Base-by-base conservation (phyloP, 2,329 filamentous ascomycete species). In the Fusarium sp. region DNA sequence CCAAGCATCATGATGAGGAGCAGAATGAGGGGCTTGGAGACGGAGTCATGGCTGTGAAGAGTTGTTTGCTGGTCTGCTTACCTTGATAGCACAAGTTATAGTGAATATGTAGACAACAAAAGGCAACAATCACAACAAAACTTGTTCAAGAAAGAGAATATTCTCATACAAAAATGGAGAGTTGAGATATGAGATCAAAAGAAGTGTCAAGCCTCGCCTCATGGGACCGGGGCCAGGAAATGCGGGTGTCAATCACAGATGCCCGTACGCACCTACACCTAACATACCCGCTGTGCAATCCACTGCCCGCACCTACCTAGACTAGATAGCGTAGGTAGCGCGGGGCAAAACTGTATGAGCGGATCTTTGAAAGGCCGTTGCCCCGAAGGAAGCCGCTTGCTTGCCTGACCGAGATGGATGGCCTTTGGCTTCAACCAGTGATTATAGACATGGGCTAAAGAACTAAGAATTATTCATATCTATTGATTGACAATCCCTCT, bases 331-430 rank as follows among this genome's bases (percentile, higher is more conserved):
- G 56, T 55, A 62, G 56, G 56, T 55, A 62, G 53, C 52, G 59
- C 51, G 63, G 62, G 58, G 65, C 59, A 70, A 34, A 28, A 26
- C 25, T 25, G 18, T 13, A 25, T 49, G 25, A 48, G 67, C 73
- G 73, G 73, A 74, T 75, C 62, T 75, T 72, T 62, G 65, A 75
- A 74, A 72, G 64, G 60, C 72, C 73, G 72, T 55, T 54, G 42
- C 55, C 61, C 73, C 71, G 71, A 72, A 44, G 53, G 21, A 71
- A 71, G 56, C 56, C 55, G 60, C 44, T 59, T 41, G 60, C 39
- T 59, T 41, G 18, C 46, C 42, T 41, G 41, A 61, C 46, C 30
- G n/a, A 34, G 41, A 46, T 39, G 25, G 41, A 46, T 39, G 25
- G 14, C 23, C 30, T 31, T 62, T 28, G 37, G 30, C 18, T 39